Conservation (phyloP, 345 rosid genomes). For the Mercurialis annua region DNA sequence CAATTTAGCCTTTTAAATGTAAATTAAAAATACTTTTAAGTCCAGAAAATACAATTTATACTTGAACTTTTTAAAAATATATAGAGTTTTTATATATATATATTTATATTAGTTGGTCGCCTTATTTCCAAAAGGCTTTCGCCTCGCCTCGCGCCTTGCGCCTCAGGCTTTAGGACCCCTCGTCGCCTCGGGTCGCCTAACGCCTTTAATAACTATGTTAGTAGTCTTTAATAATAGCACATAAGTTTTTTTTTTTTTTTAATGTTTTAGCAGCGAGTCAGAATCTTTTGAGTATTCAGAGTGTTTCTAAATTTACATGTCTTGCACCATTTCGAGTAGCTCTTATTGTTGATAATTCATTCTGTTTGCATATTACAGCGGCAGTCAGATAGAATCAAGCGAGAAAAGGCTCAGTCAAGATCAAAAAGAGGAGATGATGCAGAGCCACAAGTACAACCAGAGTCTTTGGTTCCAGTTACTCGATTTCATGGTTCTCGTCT, state of each 20-base stretch:
- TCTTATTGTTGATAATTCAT: not conserved
- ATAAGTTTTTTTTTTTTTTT: not conserved
- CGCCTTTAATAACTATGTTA: too few relatives aligned
- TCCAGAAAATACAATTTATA: too few relatives aligned
- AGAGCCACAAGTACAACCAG: constrained; percentile 46
- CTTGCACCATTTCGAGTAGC: not conserved
- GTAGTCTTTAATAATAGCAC: too few relatives aligned
- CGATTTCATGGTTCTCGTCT: constrained; percentile 80
- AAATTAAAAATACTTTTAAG: too few relatives aligned
- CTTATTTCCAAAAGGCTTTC: too few relatives aligned
- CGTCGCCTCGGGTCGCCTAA: too few relatives aligned
- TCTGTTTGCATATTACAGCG: constrained; percentile 47
- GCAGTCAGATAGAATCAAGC: constrained; percentile 67
- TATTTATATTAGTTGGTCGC: too few relatives aligned
- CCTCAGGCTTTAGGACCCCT: too few relatives aligned
- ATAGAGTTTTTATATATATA: too few relatives aligned
- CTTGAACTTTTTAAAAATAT: too few relatives aligned
- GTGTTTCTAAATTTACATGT: not conserved
- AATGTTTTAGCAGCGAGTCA: not conserved
- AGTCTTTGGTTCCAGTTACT: constrained; percentile 70
- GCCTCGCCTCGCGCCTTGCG: too few relatives aligned
- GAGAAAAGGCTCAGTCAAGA: constrained; percentile 50
- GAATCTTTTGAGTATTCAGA: not conserved
- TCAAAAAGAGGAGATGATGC: constrained; percentile 60
- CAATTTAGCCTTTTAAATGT: too few relatives aligned